Conservation (phyloP, 2,329 filamentous ascomycete genomes). For the Talaromyces piceae region DNA sequence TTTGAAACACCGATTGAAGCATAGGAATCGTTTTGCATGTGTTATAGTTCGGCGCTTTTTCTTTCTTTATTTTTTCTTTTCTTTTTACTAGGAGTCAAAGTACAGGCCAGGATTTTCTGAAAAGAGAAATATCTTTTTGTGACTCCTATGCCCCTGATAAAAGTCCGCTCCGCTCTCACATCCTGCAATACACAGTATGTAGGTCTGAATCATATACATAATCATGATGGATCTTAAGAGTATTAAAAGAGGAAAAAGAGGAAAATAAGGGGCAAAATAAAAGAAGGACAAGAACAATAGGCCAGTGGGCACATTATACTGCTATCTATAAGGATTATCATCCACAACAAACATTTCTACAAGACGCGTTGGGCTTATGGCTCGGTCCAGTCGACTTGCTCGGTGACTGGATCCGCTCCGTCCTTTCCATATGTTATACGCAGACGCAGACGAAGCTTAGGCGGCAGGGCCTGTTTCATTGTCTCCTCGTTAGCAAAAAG, state of each 20-base stretch:
- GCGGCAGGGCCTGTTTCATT: conserved; percentile 57
- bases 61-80: no score
- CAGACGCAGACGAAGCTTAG: conserved; percentile 69
- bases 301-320: neutral
- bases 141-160: neutral
- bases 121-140: neutral
- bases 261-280: neutral
- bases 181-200: neutral
- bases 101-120: neutral
- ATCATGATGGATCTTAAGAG: neutral
- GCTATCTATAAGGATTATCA: neutral
- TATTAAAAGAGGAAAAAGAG: neutral
- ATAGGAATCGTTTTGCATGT: neutral
- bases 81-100: no score
- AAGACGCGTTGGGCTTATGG: conserved; percentile 32
- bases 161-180: neutral
- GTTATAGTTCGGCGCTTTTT: neutral
- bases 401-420: conserved; percentile 62
- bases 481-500: conserved; percentile 19
- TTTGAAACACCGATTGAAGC: no score
- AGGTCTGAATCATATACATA: neutral
- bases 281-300: neutral
- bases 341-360: neutral
- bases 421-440: conserved; percentile 74
- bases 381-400: conserved; percentile 97